Conservation (phyloP, 108 stramenopile genomes). For the Discostella stelligeroides region DNA sequence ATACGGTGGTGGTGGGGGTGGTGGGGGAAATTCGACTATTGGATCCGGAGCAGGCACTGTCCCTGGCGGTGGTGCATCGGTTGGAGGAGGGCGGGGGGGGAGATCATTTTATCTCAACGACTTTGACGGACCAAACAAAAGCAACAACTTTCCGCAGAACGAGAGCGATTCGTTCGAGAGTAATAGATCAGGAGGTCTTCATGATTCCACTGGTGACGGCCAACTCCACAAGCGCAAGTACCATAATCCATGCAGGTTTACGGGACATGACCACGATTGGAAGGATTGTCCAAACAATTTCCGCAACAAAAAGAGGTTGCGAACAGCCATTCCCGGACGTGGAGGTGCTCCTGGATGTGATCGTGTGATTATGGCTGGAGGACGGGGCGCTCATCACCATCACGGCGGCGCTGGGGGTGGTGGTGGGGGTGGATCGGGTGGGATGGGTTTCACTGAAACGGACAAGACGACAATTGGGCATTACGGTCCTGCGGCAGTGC, state of each 20-base stretch:
- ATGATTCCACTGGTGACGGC: too few species aligned
- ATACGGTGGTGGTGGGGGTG: slow-evolving; percentile 36
- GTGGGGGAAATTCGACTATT: too few species aligned
- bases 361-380: background rate
- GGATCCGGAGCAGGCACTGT: background rate
- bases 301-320: slow-evolving; percentile 38
- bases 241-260: slow-evolving; percentile 40
- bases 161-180: background rate
- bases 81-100: slow-evolving; percentile 7
- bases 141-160: too few species aligned
- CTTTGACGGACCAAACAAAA: background rate
- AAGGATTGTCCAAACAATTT: slow-evolving; percentile 49
- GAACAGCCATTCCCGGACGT: slow-evolving; percentile 1
- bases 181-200: too few species aligned
- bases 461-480: slow-evolving; percentile 1
- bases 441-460: background rate
- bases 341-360: background rate
- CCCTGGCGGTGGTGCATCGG: background rate
- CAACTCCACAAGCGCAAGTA: slow-evolving; percentile 16
- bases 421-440: background rate
- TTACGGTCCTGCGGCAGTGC: slow-evolving; percentile 16
- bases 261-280: slow-evolving; percentile 49
- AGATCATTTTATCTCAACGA: too few species aligned
- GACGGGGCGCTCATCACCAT: slow-evolving; percentile 1
- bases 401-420: slow-evolving; percentile 2